A percentile compares a stretch with the other conserved stretches of the same genome.
Evolutionary conservation across 2,329 filamentous ascomycete genomes (phyloP).

Genomic region (Phyllosticta ampelicida): DNA sequence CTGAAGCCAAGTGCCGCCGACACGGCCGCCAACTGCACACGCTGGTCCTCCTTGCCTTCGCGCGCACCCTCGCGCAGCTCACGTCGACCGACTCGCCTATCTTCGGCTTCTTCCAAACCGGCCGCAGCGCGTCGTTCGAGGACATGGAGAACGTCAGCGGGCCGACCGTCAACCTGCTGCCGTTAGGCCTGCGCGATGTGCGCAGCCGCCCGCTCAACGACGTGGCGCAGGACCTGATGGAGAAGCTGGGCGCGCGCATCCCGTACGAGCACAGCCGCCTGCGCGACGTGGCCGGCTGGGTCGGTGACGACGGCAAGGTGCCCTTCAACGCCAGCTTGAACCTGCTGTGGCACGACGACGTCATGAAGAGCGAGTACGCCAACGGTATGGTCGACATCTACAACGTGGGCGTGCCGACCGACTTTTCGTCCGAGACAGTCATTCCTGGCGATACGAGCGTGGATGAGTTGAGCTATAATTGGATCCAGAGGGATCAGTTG

Average conservation of each 20-base stretch:
- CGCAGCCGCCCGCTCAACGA: not conserved
- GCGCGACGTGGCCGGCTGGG: slow-evolving; percentile 17
- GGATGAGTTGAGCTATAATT: slow-evolving; percentile 1
- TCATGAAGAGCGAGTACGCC: slow-evolving; percentile 2
- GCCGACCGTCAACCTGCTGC: slow-evolving; percentile 24
- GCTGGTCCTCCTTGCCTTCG: slow-evolving; percentile 20
- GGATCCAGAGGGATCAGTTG: not conserved
- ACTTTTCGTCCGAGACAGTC: not conserved
- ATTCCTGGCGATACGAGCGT: slow-evolving; percentile 3
- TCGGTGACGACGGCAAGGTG: slow-evolving; percentile 5
- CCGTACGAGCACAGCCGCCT: slow-evolving; percentile 22
- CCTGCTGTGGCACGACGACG: slow-evolving; percentile 20
- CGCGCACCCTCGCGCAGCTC: slow-evolving; percentile 17
- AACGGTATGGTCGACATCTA: not conserved
- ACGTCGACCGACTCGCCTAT: slow-evolving; percentile 16
- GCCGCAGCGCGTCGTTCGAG: slow-evolving; percentile 20
- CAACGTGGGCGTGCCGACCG: slow-evolving; percentile 6
- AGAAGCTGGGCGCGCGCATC: slow-evolving; percentile 18
- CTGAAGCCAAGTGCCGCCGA: slow-evolving; percentile 16
- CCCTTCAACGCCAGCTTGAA: slow-evolving; percentile 26
- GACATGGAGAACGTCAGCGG: slow-evolving; percentile 18
- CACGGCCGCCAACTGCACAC: slow-evolving; percentile 18
- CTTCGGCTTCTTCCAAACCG: slow-evolving; percentile 24
- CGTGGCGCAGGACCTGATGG: slow-evolving; percentile 12
- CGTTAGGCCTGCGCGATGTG: slow-evolving; percentile 16